Base-by-base conservation (phyloP, 805 yeast genomes). In the Nematodospora valgi region DNA sequence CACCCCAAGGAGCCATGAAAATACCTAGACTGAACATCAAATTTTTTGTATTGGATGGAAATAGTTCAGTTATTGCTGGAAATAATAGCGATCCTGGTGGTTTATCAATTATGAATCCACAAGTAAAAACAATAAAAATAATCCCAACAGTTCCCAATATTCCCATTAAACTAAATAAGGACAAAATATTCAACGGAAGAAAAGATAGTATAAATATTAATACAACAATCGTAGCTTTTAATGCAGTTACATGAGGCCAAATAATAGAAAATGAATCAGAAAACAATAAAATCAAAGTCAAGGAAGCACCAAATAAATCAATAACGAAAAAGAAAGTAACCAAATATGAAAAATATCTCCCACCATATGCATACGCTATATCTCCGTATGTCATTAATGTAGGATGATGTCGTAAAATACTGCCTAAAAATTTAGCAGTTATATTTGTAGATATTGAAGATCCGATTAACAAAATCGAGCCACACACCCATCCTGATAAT, bases 1-100 rank as follows among this genome's bases (percentile, higher is more conserved):
- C 93, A 38, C 91, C 91, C 78, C 86, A 83, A 9, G 88, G 87
- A 3, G 89, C 87, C 70, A 83, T 73, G 39, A 79, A 69, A 19
- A 83, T 68, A 2, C 91, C 91, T 37, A 81, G 59, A 6, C 82
- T 70, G 23, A 77, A 56, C 7, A 75, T 50, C 7, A 79, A 44
- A 32, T 65, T 62, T 5, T 57, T 47, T 18, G 53, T 29, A 13
- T 52, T 40, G 9, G 43, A 18, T 3, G 73, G 73, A 54, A 60
- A 62, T 29, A 56, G 35, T 24, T 50, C 44, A 1, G 69, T 62
- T 16, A 60, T 55, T 51, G 78, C 76, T 23, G 71, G 71, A 28
- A 59, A 56, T n/a, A 61, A 43, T 34, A 80, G 54, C 4, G 83
- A 76, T 1, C 85, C 86, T 1, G 83, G 83, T 3, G 70, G 48